Evolutionary conservation across 441 rosid species (phyloP).

Genomic region (Adansonia grandidieri): DNA sequence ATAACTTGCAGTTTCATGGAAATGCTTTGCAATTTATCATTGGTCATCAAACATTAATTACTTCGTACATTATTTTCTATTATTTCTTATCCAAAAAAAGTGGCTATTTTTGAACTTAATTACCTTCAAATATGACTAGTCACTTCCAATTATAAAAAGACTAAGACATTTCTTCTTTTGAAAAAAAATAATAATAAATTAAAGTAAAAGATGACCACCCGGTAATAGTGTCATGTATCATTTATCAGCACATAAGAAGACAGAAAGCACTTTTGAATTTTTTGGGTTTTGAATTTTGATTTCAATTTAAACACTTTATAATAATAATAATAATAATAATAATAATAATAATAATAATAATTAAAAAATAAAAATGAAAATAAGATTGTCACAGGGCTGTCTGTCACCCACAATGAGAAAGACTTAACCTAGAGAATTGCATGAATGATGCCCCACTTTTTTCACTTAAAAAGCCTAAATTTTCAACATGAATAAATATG

Average conservation of each 20-base stretch:
- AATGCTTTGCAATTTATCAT: not conserved
- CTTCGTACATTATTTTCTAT: not conserved
- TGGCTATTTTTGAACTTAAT: not conserved
- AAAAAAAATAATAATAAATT: not conserved
- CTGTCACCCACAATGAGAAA: no score
- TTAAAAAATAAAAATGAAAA: no score
- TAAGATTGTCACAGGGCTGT: no score
- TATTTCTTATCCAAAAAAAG: not conserved
- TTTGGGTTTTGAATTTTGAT: not conserved
- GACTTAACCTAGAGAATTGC: no score
- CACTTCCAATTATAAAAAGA: not conserved
- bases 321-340: not conserved
- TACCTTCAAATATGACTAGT: not conserved
- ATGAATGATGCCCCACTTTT: not conserved
- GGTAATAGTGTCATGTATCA: not conserved
- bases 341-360: no score
- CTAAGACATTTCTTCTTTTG: not conserved
- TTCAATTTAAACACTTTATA: not conserved
- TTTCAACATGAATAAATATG: not conserved
- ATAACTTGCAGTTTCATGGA: not conserved
- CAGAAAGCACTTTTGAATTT: constrained; percentile 19
- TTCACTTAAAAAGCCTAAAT: not conserved
- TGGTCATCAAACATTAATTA: not conserved
- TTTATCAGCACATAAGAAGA: not conserved
- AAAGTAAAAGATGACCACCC: not conserved